These are phyloP conservation scores for Picochlorum sp. DNA, from an alignment of 139 green algal species.

Conservation along the genomic window DNA sequence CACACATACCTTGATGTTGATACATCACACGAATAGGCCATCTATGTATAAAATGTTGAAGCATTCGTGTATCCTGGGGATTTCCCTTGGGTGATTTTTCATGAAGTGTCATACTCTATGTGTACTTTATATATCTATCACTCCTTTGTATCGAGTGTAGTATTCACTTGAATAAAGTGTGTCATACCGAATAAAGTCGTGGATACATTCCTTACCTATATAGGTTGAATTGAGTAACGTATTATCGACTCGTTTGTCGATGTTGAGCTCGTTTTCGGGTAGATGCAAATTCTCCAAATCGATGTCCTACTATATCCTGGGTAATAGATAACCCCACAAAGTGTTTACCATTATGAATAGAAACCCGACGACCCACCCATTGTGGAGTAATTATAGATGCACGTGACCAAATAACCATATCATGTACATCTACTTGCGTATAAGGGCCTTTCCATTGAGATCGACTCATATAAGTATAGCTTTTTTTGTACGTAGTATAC, in stretches of 20 bases:
- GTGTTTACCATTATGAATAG: slow-evolving; percentile 26
- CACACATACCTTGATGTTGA: background rate
- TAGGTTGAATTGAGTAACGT: background rate
- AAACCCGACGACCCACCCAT: slow-evolving; percentile 6
- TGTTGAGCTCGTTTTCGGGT: slow-evolving; percentile 16
- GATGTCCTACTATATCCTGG: slow-evolving; percentile 31
- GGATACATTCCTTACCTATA: too few species aligned
- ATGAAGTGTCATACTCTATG: background rate
- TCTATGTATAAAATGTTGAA: background rate
- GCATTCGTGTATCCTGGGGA: background rate
- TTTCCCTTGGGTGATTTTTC: background rate
- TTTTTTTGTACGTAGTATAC: too few species aligned
- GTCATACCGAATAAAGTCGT: too few species aligned
- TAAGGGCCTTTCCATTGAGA: slow-evolving; percentile 20
- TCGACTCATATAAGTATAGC: background rate
- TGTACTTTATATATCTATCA: background rate
- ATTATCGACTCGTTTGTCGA: slow-evolving; percentile 11
- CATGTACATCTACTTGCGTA: background rate
- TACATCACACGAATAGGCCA: background rate
- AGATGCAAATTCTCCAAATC: slow-evolving; percentile 33
- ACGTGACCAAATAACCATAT: slow-evolving; percentile 21
- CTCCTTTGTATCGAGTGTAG: background rate
- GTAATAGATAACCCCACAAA: slow-evolving; percentile 18
- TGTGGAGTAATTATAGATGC: slow-evolving; percentile 24
- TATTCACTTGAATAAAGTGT: too few species aligned